A percentile compares a stretch with the other conserved stretches of the same genome.
These are phyloP conservation scores for Massariosphaeria phaeospora DNA, from an alignment of 495 filamentous ascomycete species.

Conservation along the genomic window DNA sequence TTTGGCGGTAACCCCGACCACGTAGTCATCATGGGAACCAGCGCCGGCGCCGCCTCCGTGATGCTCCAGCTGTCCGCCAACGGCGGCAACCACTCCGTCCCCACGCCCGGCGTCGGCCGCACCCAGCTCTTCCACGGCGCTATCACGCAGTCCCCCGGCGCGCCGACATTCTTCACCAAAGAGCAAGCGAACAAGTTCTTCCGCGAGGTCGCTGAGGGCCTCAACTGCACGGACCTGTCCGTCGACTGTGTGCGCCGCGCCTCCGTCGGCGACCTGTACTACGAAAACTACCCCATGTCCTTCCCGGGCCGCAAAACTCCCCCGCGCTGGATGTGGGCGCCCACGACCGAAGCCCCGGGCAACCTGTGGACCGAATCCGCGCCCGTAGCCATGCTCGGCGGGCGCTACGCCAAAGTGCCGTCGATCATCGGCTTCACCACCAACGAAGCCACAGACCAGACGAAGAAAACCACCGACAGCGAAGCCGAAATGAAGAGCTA, in stretches of 20 bases:
- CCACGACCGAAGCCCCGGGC: conserved; percentile 7
- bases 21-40: conserved; percentile 19
- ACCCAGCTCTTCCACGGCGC: conserved; percentile 20
- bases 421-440: conserved; percentile 15
- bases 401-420: conserved; percentile 22
- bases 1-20: conserved; percentile 29
- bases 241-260: conserved; percentile 15
- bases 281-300: conserved; percentile 20
- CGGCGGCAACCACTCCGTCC: conserved; percentile 39
- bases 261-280: conserved; percentile 14
- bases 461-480: conserved; percentile 5
- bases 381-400: conserved; percentile 3
- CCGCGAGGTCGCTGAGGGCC: conserved; percentile 8
- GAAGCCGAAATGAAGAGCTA: conserved; percentile 14
- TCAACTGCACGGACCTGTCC: conserved; percentile 18
- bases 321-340: conserved; percentile 24
- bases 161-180: conserved; percentile 22
- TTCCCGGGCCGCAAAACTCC: conserved; percentile 24
- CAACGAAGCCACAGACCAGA: conserved; percentile 20
- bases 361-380: conserved; percentile 17
- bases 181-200: conserved; percentile 18
- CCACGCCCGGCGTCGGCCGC: conserved; percentile 1
- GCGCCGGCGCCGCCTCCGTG: conserved; percentile 25
- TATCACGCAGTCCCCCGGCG: conserved; percentile 11
- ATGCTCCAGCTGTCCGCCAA: conserved; percentile 20